Base-by-base conservation (phyloP, 306 rosid species). In the Crataegus laevigata region DNA sequence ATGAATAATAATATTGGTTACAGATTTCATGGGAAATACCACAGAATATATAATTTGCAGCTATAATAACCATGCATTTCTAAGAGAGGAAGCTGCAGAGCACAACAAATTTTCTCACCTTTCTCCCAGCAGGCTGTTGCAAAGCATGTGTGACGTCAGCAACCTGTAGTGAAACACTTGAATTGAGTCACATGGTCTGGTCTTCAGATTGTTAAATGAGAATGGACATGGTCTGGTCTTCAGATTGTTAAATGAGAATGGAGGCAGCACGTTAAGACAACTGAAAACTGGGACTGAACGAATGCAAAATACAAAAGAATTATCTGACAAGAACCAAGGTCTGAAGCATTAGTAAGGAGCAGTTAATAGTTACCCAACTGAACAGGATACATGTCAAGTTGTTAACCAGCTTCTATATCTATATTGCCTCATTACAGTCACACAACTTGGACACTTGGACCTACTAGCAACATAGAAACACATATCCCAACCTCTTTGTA, bases 121-220 rank as follows among this genome's bases (percentile, higher is more conserved):
- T 88, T 84, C 74, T 91, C 79, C 97, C 97, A 62, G 99, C 99
- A 72, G 99, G 97, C 82, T 94, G 99, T 83, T 94, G 99, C 77
- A 94, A 81, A 28, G 96, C 88, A 77, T 94, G 97, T 17, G 99
- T 94, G 51, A 92, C 70, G 77, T 94, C 99, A 79, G 97, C 96
- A 71, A 94, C 97, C 99, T 92, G 86, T 59, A 72, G 66, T 66
- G 63, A 68, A 83, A 74, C 47, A 63, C 9, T 26, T 61, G 32
- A 63, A 24, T 25, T 59, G 21, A 72, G 65, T 75, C 65, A 77
- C 57, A 75, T 60, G 55, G 64, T 72, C 57, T 30, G 79, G 77
- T 65, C 62, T 68, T 76, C 71, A 60, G 78, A 79, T 47, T 38
- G 77, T 21, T 72, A 58, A 58, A 45, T n/a, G n/a, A n/a, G n/a